phyloP scores from a whole-genome alignment of 148 eudicot genomes.

The Fagopyrum tataricum region DNA sequence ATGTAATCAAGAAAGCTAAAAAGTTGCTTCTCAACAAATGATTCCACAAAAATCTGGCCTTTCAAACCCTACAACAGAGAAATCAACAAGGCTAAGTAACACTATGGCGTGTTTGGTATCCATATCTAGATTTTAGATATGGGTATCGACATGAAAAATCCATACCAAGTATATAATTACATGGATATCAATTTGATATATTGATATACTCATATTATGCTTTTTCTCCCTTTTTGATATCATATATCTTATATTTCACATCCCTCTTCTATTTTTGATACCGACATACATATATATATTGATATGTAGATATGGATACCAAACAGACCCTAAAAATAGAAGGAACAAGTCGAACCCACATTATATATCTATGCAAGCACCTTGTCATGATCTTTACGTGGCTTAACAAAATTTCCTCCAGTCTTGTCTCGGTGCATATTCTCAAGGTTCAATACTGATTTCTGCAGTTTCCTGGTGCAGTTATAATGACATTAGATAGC shows the following conservation, averaged over 20 bases:
- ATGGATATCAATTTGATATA: too few species aligned
- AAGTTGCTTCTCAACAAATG: slow-evolving; percentile 49
- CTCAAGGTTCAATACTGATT: slow-evolving; percentile 58
- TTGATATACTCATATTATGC: too few species aligned
- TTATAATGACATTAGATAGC: not conserved
- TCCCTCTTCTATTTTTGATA: too few species aligned
- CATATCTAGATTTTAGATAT: too few species aligned
- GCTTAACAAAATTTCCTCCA: slow-evolving; percentile 54
- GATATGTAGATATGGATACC: too few species aligned
- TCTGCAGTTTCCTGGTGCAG: slow-evolving; percentile 59
- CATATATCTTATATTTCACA: too few species aligned
- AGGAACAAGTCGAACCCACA: not conserved
- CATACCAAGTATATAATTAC: too few species aligned
- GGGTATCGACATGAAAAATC: too few species aligned
- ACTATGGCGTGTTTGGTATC: too few species aligned
- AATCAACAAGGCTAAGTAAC: not conserved
- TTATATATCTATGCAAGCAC: slow-evolving; percentile 20
- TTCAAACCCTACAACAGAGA: slow-evolving; percentile 51
- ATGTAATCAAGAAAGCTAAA: slow-evolving; percentile 87
- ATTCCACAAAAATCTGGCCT: slow-evolving; percentile 72
- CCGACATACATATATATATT: too few species aligned
- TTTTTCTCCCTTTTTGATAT: too few species aligned
- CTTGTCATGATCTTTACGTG: slow-evolving; percentile 56
- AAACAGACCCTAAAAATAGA: too few species aligned
- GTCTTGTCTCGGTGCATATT: slow-evolving; percentile 41